Evolutionary conservation across 768 basidiomycete genomes (phyloP).

Genomic region (Trametes punicea): DNA sequence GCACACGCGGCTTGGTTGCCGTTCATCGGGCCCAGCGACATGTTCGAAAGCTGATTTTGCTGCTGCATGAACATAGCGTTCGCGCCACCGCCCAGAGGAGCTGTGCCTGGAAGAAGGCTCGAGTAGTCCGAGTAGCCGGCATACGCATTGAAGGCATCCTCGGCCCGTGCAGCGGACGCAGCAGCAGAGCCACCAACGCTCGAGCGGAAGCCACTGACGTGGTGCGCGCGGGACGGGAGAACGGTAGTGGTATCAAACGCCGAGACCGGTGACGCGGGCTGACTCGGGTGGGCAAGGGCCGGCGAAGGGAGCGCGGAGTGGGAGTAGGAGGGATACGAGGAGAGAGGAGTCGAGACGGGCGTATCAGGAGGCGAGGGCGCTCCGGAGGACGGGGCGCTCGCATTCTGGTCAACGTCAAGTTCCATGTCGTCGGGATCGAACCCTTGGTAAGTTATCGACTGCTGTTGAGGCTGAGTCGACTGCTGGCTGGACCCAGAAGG

Average conservation of each 20-base stretch:
- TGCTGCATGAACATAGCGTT: slow-evolving; percentile 25
- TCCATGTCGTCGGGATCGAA: slow-evolving; percentile 85
- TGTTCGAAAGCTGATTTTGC: slow-evolving; percentile 36
- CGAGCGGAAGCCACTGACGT: slow-evolving; percentile 34
- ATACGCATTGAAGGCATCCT: slow-evolving; percentile 66
- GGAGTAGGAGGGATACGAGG: slow-evolving; percentile 29
- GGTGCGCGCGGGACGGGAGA: slow-evolving; percentile 41
- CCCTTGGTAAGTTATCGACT: slow-evolving; percentile 32
- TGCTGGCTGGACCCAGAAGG: slow-evolving; percentile 13
- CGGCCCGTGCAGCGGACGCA: slow-evolving; percentile 29
- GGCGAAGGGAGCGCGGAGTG: slow-evolving; percentile 28
- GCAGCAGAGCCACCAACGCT: slow-evolving; percentile 30
- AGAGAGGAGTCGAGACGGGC: slow-evolving; percentile 41
- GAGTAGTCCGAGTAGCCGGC: slow-evolving; percentile 67
- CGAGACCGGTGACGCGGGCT: slow-evolving; percentile 38
- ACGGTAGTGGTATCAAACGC: slow-evolving; percentile 55
- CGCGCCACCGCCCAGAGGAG: slow-evolving; percentile 11
- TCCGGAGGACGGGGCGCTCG: slow-evolving; percentile 33
- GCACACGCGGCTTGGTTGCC: slow-evolving; percentile 45
- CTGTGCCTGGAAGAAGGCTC: slow-evolving; percentile 52
- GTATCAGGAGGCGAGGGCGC: slow-evolving; percentile 43
- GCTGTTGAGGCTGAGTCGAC: slow-evolving; percentile 17
- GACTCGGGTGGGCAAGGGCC: slow-evolving; percentile 31
- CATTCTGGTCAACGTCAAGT: slow-evolving; percentile 53
- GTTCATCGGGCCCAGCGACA: slow-evolving; percentile 36